A percentile compares a stretch with the other conserved stretches of the same genome.
These are phyloP conservation scores for Penicillium arizonense DNA, from an alignment of 495 filamentous ascomycete genomes.

Conservation along the genomic window DNA sequence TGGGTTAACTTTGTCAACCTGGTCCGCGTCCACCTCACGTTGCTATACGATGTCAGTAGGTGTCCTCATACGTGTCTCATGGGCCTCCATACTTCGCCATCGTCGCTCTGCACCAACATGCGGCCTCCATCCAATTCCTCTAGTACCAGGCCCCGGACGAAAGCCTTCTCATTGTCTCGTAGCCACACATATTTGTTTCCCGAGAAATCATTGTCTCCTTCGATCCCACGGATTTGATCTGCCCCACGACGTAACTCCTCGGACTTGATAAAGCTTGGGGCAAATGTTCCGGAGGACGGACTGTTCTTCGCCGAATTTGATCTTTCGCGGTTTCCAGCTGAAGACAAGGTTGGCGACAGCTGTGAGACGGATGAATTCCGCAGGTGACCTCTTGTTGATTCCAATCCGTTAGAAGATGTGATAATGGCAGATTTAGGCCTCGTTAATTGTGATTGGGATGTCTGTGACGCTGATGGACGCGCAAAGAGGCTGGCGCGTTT, in stretches of 20 bases:
- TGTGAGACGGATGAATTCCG: conserved; percentile 58
- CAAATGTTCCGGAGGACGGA: conserved; percentile 75
- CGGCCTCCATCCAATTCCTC: conserved; percentile 68
- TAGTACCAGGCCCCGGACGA: conserved; percentile 87
- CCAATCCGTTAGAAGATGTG: conserved; percentile 48
- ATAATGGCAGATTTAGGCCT: conserved; percentile 75
- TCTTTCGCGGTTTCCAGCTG: conserved; percentile 39
- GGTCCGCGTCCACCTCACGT: conserved; percentile 78
- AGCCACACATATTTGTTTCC: conserved; percentile 99
- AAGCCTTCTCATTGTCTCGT: conserved; percentile 79
- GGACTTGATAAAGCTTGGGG: conserved; percentile 89
- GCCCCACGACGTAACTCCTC: conserved; percentile 65
- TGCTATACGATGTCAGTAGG: conserved; percentile 51
- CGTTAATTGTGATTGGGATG: conserved; percentile 35
- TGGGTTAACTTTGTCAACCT: conserved; percentile 97
- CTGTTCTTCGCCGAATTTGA: conserved; percentile 60
- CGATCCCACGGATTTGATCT: conserved; percentile 72
- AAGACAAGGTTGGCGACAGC: conserved; percentile 26
- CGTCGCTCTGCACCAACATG: conserved; percentile 87
- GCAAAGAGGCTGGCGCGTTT: conserved; percentile 78
- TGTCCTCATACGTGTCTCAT: background rate
- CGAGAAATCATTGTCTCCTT: conserved; percentile 97
- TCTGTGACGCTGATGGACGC: conserved; percentile 59
- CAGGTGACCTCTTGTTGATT: conserved; percentile 45
- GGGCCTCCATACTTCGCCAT: conserved; percentile 70